Percentiles rank a stretch among this genome's conserved stretches.
phyloP scores from a whole-genome alignment of 2,329 filamentous ascomycete genomes.

The Aureobasidium sp. region DNA sequence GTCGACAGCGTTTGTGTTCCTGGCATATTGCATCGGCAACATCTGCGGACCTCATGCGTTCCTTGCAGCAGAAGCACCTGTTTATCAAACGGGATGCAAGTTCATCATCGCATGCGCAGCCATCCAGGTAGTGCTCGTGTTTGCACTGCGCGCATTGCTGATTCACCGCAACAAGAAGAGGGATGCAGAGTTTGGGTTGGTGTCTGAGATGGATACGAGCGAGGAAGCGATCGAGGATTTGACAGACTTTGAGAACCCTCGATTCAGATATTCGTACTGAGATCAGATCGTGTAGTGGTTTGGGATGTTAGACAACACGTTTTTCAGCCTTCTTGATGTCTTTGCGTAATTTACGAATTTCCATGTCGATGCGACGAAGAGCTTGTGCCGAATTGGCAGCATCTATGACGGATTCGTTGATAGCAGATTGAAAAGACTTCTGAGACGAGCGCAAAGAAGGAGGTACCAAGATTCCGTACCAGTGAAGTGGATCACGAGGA shows the following conservation, averaged over 20 bases:
- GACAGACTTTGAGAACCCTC: slow-evolving; percentile 35
- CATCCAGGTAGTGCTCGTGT: slow-evolving; percentile 35
- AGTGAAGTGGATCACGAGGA: slow-evolving; percentile 48
- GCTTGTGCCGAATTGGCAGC: slow-evolving; percentile 53
- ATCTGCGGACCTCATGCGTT: slow-evolving; percentile 44
- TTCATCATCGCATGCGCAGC: slow-evolving; percentile 43
- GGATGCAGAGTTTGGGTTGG: slow-evolving; percentile 27
- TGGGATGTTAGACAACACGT: not conserved
- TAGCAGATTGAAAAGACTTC: slow-evolving; percentile 46
- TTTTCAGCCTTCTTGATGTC: slow-evolving; percentile 34
- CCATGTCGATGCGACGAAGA: slow-evolving; percentile 60
- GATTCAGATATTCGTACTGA: slow-evolving; percentile 24
- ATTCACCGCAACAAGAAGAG: slow-evolving; percentile 34
- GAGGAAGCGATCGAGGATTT: slow-evolving; percentile 30
- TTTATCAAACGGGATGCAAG: slow-evolving; percentile 48
- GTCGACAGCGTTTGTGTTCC: slow-evolving; percentile 41
- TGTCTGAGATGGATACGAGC: slow-evolving; percentile 13
- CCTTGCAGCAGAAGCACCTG: slow-evolving; percentile 38
- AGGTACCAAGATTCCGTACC: slow-evolving; percentile 50
- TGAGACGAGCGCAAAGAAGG: slow-evolving; percentile 52
- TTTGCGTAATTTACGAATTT: slow-evolving; percentile 54
- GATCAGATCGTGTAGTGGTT: slow-evolving; percentile 4
- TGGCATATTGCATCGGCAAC: slow-evolving; percentile 40
- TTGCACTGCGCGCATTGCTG: slow-evolving; percentile 32
- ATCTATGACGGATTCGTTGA: slow-evolving; percentile 52